Evolutionary conservation across 768 basidiomycete species (phyloP).

Genomic region (Lentinula edodes): DNA sequence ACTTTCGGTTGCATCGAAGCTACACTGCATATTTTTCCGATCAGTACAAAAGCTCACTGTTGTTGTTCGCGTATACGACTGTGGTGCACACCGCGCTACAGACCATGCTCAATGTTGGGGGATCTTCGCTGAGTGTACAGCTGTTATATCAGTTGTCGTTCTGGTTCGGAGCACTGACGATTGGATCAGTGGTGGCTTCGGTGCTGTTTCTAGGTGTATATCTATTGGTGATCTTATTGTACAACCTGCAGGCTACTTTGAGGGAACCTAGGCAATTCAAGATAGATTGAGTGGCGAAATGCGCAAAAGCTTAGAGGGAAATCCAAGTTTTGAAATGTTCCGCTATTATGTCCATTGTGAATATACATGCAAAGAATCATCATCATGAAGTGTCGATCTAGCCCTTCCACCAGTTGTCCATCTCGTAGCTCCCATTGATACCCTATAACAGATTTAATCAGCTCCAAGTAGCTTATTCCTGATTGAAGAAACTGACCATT

Average conservation of each 20-base stretch:
- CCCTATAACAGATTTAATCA: slow-evolving; percentile 7
- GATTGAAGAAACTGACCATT: slow-evolving; percentile 30
- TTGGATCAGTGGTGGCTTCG: not conserved
- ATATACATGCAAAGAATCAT: not conserved
- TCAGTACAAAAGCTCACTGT: not conserved
- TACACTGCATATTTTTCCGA: not conserved
- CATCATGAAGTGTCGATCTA: not conserved
- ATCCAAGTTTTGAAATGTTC: not conserved
- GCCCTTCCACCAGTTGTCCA: slow-evolving; percentile 19
- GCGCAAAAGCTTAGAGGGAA: not conserved
- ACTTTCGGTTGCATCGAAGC: slow-evolving; percentile 2
- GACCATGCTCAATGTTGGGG: not conserved
- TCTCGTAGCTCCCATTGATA: slow-evolving; percentile 16
- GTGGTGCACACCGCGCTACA: not conserved
- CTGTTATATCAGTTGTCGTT: not conserved
- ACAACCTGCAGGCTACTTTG: not conserved
- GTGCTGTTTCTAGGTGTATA: not conserved
- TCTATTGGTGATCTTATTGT: not conserved
- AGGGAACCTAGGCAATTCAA: not conserved
- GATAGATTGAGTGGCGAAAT: not conserved
- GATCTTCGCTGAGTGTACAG: not conserved
- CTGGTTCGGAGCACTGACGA: not conserved
- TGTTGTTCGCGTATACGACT: slow-evolving; percentile 1
- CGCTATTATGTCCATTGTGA: not conserved
- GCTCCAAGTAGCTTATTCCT: not conserved